These are phyloP conservation scores for Globisporangium radiosum DNA, from an alignment of 352 stramenopile genomes.

Conservation along the genomic window DNA sequence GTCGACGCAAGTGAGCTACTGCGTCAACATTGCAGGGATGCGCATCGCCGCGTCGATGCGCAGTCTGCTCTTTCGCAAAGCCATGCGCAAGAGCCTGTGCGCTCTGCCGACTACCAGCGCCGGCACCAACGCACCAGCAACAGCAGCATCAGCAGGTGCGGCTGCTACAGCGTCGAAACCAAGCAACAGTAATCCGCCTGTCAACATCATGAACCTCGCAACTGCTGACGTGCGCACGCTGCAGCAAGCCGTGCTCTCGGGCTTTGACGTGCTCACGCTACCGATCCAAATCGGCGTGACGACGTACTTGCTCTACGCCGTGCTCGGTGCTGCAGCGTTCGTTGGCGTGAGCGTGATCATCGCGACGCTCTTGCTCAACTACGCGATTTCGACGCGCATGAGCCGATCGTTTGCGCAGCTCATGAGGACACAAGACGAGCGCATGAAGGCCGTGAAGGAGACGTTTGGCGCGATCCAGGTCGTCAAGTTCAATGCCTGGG, in stretches of 20 bases:
- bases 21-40: conserved; percentile 5
- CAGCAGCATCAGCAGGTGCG: no score
- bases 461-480: conserved; percentile 70
- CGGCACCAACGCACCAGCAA: background rate
- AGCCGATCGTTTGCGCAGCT: conserved; percentile 1
- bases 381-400: conserved; percentile 18
- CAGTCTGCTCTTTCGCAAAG: conserved; percentile 10
- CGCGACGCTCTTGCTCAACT: conserved; percentile 17
- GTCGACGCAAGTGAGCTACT: conserved; percentile 8
- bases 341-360: conserved; percentile 20
- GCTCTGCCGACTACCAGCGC: no score
- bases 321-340: conserved; percentile 22
- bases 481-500: conserved; percentile 91
- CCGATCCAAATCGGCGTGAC: conserved; percentile 21
- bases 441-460: conserved; percentile 40
- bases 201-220: conserved; percentile 11
- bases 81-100: conserved; percentile 2
- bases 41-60: conserved; percentile 4
- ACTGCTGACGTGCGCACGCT: conserved; percentile 6
- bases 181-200: background rate
- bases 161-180: background rate
- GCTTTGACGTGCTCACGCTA: conserved; percentile 8
- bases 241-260: conserved; percentile 3
- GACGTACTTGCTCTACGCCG: conserved; percentile 21
- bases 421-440: conserved; percentile 16